Evolutionary conservation across 2,329 filamentous ascomycete genomes (phyloP).

Genomic region (Trichophyton schoenleinii): DNA sequence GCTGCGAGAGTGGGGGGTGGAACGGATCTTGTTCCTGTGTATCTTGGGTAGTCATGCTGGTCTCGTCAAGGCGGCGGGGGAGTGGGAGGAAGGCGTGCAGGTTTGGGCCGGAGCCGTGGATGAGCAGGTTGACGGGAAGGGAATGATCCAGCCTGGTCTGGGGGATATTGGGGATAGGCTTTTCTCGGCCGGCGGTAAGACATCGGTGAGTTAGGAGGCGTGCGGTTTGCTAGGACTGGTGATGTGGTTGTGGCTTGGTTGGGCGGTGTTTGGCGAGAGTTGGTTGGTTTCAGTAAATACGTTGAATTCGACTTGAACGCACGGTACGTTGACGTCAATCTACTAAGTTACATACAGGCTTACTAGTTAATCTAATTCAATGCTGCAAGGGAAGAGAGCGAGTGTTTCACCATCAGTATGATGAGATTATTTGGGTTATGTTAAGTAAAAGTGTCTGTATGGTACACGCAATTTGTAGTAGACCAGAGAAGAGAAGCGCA

Average conservation of each 20-base stretch:
- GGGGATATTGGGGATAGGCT: conserved; percentile 85
- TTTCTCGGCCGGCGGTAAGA: conserved; percentile 77
- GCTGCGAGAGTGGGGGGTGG: conserved; percentile 81
- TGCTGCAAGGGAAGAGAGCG: not conserved
- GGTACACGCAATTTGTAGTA: conserved; percentile 3
- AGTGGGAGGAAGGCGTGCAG: conserved; percentile 52
- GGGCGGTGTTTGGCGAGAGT: not conserved
- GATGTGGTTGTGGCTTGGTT: not conserved
- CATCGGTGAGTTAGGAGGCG: not conserved
- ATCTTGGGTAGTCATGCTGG: conserved; percentile 63
- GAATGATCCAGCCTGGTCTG: conserved; percentile 83
- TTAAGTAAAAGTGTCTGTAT: not conserved
- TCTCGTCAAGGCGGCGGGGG: conserved; percentile 55
- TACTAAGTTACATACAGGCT: not conserved
- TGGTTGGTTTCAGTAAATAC: too few species aligned
- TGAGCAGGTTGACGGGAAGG: conserved; percentile 54
- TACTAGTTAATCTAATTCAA: not conserved
- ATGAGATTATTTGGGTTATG: not conserved
- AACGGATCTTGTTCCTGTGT: conserved; percentile 61
- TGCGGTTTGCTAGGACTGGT: not conserved
- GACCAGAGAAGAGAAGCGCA: not conserved
- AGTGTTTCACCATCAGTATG: conserved; percentile 5
- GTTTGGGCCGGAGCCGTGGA: conserved; percentile 79
- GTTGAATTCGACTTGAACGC: too few species aligned
- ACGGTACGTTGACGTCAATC: too few species aligned